Conservation (phyloP, 164 flowering plant genomes). For the Magnolia officinalis region DNA sequence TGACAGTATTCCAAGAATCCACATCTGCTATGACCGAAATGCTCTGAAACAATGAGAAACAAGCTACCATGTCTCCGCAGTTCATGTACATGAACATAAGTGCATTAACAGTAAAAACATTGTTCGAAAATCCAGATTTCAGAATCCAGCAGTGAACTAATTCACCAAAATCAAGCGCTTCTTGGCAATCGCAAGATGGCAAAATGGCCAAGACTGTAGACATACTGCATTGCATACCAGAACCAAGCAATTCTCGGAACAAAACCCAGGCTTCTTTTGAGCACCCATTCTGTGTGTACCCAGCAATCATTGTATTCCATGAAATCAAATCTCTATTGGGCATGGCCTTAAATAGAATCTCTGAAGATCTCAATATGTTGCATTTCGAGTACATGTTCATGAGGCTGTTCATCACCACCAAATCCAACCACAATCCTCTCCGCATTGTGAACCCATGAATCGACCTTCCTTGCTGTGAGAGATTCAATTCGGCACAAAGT, state of each 20-base stretch:
- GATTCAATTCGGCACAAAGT: constrained; percentile 25
- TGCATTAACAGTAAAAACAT: constrained; percentile 28
- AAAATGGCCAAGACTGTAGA: constrained; percentile 41
- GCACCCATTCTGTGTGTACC: constrained; percentile 30
- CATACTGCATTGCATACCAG: constrained; percentile 23
- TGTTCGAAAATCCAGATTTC: constrained; percentile 33
- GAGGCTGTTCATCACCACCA: constrained; percentile 29
- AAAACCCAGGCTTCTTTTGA: constrained; percentile 28
- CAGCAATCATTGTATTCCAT: constrained; percentile 51
- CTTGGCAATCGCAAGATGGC: constrained; percentile 32
- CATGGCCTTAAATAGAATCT: constrained; percentile 28
- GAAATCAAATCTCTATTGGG: constrained; percentile 37
- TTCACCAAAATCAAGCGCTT: constrained; percentile 31
- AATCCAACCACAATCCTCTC: constrained; percentile 19
- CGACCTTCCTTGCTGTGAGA: constrained; percentile 34
- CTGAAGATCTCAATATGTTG: constrained; percentile 21
- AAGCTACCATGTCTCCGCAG: constrained; percentile 31
- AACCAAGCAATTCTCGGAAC: constrained; percentile 30
- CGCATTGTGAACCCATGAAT: constrained; percentile 37
- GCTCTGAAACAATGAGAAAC: constrained; percentile 25
- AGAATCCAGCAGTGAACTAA: constrained; percentile 37
- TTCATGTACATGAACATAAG: constrained; percentile 37
- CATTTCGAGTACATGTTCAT: constrained; percentile 46
- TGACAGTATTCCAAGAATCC: constrained; percentile 39
- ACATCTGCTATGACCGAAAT: constrained; percentile 24